Conservation (phyloP, 805 yeast species). For the Monosporozyma yasuniensis region DNA sequence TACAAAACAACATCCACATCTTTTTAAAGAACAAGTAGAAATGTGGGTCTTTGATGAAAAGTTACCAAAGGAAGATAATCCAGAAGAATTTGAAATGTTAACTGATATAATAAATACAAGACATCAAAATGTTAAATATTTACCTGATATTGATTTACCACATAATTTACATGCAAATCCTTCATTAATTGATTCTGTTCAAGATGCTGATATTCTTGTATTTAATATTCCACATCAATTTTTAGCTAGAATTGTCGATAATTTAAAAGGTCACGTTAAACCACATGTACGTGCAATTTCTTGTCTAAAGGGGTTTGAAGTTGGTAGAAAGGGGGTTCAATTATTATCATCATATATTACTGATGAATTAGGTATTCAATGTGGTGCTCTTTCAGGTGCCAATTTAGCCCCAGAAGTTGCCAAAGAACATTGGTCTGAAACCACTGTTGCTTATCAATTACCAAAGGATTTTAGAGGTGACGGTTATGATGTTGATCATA, state of each 20-base stretch:
- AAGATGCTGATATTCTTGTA: slow-evolving; percentile 75
- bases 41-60: slow-evolving; percentile 97
- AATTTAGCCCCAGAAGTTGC: slow-evolving; percentile 97
- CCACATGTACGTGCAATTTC: slow-evolving; percentile 79
- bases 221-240: slow-evolving; percentile 98
- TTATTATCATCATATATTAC: slow-evolving; percentile 72
- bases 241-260: slow-evolving; percentile 63
- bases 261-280: slow-evolving; percentile 66
- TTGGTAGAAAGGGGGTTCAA: slow-evolving; percentile 75
- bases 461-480: slow-evolving; percentile 51
- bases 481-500: slow-evolving; percentile 51
- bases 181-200: slow-evolving; percentile 62
- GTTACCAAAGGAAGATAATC: slow-evolving; percentile 60
- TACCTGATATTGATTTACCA: slow-evolving; percentile 82
- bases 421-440: slow-evolving; percentile 90
- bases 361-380: slow-evolving; percentile 72
- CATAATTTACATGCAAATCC: slow-evolving; percentile 84
- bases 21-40: slow-evolving; percentile 66
- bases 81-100: slow-evolving; percentile 54
- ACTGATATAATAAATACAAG: slow-evolving; percentile 84
- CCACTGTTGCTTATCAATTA: slow-evolving; percentile 82
- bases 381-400: slow-evolving; percentile 97
- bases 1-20: slow-evolving; percentile 56
- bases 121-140: slow-evolving; percentile 91
- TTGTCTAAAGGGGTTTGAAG: slow-evolving; percentile 92